These are phyloP conservation scores for Lasiodiplodia sp. DNA, from an alignment of 2,329 filamentous ascomycete genomes.

Conservation along the genomic window DNA sequence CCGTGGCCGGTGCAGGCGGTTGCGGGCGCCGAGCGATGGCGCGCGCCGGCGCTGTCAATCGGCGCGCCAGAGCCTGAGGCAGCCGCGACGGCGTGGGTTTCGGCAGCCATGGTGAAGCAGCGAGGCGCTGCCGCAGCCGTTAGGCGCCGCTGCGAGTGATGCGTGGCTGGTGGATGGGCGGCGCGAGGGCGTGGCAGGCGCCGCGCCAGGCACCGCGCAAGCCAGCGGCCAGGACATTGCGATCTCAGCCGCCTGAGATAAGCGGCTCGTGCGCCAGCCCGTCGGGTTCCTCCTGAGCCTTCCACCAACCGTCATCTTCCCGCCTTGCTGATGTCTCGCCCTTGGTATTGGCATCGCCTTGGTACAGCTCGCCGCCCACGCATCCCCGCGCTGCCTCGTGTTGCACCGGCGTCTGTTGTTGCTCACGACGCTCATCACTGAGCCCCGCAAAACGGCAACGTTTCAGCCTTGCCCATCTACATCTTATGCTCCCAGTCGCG, in stretches of 20 bases:
- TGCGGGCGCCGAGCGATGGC: background rate
- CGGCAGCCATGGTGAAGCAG: background rate
- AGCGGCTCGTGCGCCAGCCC: background rate
- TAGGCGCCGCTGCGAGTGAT: background rate
- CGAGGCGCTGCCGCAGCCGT: background rate
- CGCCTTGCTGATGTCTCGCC: background rate
- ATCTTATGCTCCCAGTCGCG: background rate
- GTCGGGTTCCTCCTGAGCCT: slow-evolving; percentile 6
- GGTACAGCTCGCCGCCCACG: background rate
- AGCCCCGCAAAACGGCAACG: background rate
- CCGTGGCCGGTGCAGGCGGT: slow-evolving; percentile 11
- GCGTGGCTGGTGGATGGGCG: background rate
- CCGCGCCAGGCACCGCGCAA: slow-evolving; percentile 3
- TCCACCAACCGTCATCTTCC: background rate
- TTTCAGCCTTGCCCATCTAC: slow-evolving; percentile 3
- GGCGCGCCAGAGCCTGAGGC: background rate
- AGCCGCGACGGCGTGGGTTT: background rate
- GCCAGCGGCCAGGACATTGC: slow-evolving; percentile 7
- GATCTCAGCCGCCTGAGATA: background rate
- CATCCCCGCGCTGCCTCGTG: background rate
- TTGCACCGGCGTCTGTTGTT: background rate
- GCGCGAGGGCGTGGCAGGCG: background rate
- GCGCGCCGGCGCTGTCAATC: background rate
- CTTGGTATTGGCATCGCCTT: background rate
- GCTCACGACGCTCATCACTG: background rate